Evolutionary conservation across 352 stramenopile species (phyloP), one percentile per base, ranked within the genome.

Genomic region (Lagenidium giganteum): DNA sequence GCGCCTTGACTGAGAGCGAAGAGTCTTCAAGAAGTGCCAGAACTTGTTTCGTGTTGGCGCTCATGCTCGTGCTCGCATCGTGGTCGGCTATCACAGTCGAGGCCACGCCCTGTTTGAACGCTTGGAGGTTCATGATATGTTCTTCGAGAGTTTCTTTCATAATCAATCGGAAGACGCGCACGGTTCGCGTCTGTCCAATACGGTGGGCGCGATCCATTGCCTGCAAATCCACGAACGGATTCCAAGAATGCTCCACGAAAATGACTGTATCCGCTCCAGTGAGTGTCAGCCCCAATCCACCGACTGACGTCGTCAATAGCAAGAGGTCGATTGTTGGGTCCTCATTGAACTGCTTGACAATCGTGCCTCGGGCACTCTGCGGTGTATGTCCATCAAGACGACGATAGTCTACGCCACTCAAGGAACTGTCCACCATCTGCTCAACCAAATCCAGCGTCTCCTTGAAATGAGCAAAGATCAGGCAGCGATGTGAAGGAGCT

Each of bases 231-330:
- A 96, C 83, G 57, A 96, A 95, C 16, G 96, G 96, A 54, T 99
- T 99, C 93, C 95, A 99, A 42, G 96, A 93, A 47, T 98, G 90
- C 63, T 99, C 96, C 1, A 99, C 57, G 54, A 99, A 98, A 27
- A 99, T 95, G 8, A 99, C 96, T 0, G 88, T 98, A 61, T 98
- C 93, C 4, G 96, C 96, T 9, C 83, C 88, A 6, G 93, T 98
- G 33, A 99, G 73, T 45, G 98, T 99, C 6, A 99, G 79, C 16
- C 96, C 96, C 5, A 99, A 59, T 0, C 95, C 93, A 14, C 96
- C 96, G 22, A 98, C 81, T 25, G 83, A 70, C 0, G 96, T 99
- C 13, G 96, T 99, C 26, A 98, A 72, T 36, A 99, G 60, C 33
- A 99, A 59, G n/a, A 98, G 56, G 43, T 96, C 82, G 37, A 98